Evolutionary conservation across 1,284 basidiomycete species (phyloP).

Genomic region (Heterobasidion annosum): DNA sequence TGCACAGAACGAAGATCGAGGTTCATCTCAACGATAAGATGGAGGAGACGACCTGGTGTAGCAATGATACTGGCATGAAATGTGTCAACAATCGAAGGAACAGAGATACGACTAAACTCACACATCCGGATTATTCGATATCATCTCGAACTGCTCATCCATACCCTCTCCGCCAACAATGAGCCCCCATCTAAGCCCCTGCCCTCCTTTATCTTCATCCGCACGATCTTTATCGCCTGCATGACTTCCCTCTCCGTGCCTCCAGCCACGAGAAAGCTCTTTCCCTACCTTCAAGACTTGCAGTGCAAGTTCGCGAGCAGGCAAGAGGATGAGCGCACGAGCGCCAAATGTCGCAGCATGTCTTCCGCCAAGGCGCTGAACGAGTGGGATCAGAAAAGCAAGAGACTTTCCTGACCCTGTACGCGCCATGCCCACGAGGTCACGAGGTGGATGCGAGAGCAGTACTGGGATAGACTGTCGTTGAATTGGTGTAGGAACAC

Average conservation of each 20-base stretch:
- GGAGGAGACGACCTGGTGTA: slow-evolving; percentile 94
- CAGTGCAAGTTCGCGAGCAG: slow-evolving; percentile 89
- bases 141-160: slow-evolving; percentile 96
- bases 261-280: slow-evolving; percentile 78
- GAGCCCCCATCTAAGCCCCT: slow-evolving; percentile 84
- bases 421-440: slow-evolving; percentile 97
- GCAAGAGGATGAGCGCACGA: slow-evolving; percentile 83
- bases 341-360: slow-evolving; percentile 81
- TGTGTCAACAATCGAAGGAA: slow-evolving; percentile 4
- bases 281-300: slow-evolving; percentile 95
- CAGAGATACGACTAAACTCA: slow-evolving; percentile 33
- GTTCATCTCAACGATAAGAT: slow-evolving; percentile 96
- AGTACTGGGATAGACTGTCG: slow-evolving; percentile 84
- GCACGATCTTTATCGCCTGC: slow-evolving; percentile 55
- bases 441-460: slow-evolving; percentile 79
- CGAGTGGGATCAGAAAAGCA: slow-evolving; percentile 90
- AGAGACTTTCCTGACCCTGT: slow-evolving; percentile 98
- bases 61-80: slow-evolving; percentile 72
- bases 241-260: slow-evolving; percentile 44
- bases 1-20: slow-evolving; percentile 84
- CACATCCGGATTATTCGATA: slow-evolving; percentile 93
- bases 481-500: slow-evolving; percentile 95
- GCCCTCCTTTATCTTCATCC: slow-evolving; percentile 50
- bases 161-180: slow-evolving; percentile 94
- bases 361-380: slow-evolving; percentile 79